Evolutionary conservation across 257 asterid genomes (phyloP).

Genomic region (Misopates orontium): DNA sequence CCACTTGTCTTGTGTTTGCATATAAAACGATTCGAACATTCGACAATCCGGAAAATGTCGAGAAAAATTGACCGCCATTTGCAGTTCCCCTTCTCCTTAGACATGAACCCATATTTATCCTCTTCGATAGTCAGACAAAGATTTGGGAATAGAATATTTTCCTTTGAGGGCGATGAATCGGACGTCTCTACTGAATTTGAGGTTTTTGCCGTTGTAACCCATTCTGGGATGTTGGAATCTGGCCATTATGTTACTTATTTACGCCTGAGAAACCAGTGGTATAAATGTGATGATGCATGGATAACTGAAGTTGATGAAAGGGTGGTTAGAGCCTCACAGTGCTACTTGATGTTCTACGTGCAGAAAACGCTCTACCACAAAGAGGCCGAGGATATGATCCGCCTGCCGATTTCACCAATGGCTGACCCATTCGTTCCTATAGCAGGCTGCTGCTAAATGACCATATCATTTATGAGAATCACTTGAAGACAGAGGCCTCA

Average conservation of each 20-base stretch:
- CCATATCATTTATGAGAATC: neutral
- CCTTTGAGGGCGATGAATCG: conserved; percentile 53
- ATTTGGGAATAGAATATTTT: conserved; percentile 71
- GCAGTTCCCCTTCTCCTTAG: conserved; percentile 80
- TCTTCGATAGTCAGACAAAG: conserved; percentile 79
- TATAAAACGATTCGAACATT: conserved; percentile 83
- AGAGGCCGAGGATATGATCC: conserved; percentile 59
- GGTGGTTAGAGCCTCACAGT: conserved; percentile 77
- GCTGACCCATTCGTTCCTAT: conserved; percentile 62
- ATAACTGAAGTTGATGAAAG: conserved; percentile 66
- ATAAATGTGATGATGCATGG: conserved; percentile 91
- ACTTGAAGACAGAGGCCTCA: neutral
- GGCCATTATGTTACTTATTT: conserved; percentile 84
- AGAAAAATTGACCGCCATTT: conserved; percentile 72
- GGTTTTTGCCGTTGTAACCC: conserved; percentile 87
- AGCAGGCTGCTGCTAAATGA: conserved; percentile 68
- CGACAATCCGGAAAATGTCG: conserved; percentile 71
- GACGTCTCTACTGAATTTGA: conserved; percentile 72
- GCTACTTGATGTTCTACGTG: conserved; percentile 88
- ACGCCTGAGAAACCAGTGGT: conserved; percentile 76
- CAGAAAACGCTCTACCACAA: conserved; percentile 77
- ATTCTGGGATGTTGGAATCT: conserved; percentile 75
- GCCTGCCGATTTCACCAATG: conserved; percentile 51
- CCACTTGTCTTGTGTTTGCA: conserved; percentile 90
- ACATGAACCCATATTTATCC: conserved; percentile 85